phyloP scores from a whole-genome alignment of 345 rosid species.

The Lenwebbia sp. region DNA sequence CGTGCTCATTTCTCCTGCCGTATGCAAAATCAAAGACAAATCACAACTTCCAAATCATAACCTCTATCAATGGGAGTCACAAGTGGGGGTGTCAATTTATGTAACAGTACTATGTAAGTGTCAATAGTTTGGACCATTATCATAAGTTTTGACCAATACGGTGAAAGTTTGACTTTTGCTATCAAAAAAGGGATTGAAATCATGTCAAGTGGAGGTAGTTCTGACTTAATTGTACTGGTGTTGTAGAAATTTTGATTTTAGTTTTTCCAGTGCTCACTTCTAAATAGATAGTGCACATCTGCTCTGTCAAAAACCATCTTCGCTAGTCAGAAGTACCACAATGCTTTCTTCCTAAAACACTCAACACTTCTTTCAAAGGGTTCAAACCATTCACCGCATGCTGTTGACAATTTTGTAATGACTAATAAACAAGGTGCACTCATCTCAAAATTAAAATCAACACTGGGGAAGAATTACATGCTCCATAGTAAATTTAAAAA shows the following conservation, averaged over 20 bases:
- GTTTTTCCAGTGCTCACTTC: not conserved
- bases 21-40: not conserved
- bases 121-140: not conserved
- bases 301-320: not conserved
- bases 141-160: not conserved
- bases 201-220: not conserved
- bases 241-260: not conserved
- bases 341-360: not conserved
- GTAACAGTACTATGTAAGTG: not conserved
- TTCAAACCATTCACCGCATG: not conserved
- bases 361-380: not conserved
- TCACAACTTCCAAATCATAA: not conserved
- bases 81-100: not conserved
- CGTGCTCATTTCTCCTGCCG: not conserved
- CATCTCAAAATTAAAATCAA: not conserved
- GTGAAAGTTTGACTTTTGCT: not conserved
- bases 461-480: not conserved
- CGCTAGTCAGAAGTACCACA: not conserved
- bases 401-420: not conserved
- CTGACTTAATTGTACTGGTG: not conserved
- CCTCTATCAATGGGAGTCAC: not conserved
- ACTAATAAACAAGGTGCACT: not conserved
- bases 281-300: not conserved
- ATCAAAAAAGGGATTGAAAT: not conserved
- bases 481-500: not conserved